Conservation (phyloP, 2,329 filamentous ascomycete genomes). For the Arthrobotrys sphaeroides region DNA sequence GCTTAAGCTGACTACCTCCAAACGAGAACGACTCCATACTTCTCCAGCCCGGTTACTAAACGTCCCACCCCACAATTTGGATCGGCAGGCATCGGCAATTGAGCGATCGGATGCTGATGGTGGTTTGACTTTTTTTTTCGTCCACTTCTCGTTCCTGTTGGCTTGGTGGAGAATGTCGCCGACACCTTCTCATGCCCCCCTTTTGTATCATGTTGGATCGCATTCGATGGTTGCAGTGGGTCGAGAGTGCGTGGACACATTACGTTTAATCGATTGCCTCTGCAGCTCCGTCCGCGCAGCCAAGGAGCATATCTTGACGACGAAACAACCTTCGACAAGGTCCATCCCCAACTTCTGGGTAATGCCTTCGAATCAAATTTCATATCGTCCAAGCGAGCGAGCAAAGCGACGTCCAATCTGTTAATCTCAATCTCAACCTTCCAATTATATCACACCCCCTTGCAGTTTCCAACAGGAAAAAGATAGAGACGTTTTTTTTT, state of each 20-base stretch:
- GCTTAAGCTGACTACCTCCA: background rate
- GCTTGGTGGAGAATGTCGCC: conserved; percentile 5
- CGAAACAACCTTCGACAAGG: background rate
- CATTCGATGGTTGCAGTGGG: background rate
- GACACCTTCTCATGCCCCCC: conserved; percentile 1
- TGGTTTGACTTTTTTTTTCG: conserved; percentile 15
- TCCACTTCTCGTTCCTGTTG: background rate
- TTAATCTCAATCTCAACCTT: conserved; percentile 10
- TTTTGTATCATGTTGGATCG: conserved; percentile 7
- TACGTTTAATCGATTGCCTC: conserved; percentile 19
- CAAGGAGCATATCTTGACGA: background rate
- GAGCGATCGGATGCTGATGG: conserved; percentile 40
- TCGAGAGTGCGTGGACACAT: background rate
- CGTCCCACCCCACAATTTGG: conserved; percentile 27
- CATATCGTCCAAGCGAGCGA: background rate
- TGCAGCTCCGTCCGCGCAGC: background rate
- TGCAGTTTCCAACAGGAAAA: background rate
- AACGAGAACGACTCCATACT: background rate
- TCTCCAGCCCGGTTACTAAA: background rate
- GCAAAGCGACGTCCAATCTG: background rate
- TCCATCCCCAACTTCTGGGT: conserved; percentile 1
- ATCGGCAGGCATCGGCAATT: conserved; percentile 50
- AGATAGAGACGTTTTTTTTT: background rate
- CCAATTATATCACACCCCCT: conserved; percentile 13
- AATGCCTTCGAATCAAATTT: background rate